Evolutionary conservation across 306 rosid genomes (phyloP).

Genomic region (Fragaria nilgerrensis): DNA sequence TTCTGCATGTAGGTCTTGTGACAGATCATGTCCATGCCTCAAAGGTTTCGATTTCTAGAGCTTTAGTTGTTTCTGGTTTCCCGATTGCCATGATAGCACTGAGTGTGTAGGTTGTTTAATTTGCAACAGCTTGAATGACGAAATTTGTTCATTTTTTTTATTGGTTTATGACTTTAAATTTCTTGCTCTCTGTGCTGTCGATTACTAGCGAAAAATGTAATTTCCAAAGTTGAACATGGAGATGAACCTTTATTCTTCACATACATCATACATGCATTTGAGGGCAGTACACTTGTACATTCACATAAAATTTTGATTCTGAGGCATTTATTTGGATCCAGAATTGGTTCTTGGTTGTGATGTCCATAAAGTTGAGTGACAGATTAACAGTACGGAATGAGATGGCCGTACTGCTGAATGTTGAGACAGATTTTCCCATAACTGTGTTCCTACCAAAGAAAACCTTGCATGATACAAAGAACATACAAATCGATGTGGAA

Average conservation of each 20-base stretch:
- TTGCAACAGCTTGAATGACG: not conserved
- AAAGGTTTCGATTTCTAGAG: not conserved
- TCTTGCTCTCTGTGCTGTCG: not conserved
- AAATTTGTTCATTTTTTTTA: not conserved
- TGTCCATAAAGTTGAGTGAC: not conserved
- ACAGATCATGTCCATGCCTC: not conserved
- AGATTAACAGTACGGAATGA: not conserved
- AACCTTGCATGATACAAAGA: not conserved
- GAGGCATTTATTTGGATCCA: not conserved
- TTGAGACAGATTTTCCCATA: not conserved
- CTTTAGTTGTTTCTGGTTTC: not conserved
- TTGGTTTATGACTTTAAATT: not conserved
- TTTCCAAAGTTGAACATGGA: not conserved
- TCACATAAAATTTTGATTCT: not conserved
- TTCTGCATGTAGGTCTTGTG: not conserved
- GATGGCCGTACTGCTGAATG: not conserved
- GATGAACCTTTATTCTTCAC: not conserved
- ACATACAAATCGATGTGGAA: not conserved
- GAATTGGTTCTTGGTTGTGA: not conserved
- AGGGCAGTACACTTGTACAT: not conserved
- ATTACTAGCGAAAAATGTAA: not conserved
- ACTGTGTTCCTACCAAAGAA: not conserved
- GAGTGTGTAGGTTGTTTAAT: constrained; percentile 3
- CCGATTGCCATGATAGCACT: not conserved
- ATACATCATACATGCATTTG: not conserved